Evolutionary conservation across 2,329 filamentous ascomycete genomes (phyloP), one percentile per base, ranked within the genome.

Genomic region (Fusarium sp.): DNA sequence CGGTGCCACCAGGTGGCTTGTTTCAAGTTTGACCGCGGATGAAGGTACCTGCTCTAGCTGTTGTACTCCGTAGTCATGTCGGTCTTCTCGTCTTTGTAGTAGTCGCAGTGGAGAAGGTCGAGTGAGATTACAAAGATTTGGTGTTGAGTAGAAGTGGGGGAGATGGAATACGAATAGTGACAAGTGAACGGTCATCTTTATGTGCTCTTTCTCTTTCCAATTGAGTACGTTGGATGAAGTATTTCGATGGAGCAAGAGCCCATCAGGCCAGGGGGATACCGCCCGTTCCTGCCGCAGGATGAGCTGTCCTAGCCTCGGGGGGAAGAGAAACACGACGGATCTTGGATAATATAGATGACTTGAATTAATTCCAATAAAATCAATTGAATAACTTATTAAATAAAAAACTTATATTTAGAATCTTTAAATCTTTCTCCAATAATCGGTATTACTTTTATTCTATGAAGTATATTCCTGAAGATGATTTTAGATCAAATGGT

Each of bases 21-120:
- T 51, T 67, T 59, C 36, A 53, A 60, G 45, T 28, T 38, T 64
- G 47, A 45, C 56, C 39, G 32, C 48, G 51, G 57, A 48, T 43
- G 39, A 40, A 63, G 47, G 63, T 48, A 49, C 40, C 44, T 49
- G 52, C 38, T 52, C n/a, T n/a, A n/a, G n/a, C n/a, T n/a, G n/a
- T n/a, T n/a, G n/a, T n/a, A n/a, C n/a, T n/a, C n/a, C n/a, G 36
- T 36, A 62, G 44, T 38, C 38, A 23, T 51, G 46, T 30, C 46
- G 30, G 30, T 17, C 15, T 43, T 43, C 39, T 28, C 43, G 21
- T 39, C 38, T 61, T 26, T 34, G 46, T 56, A 32, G 49, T 40
- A 49, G 55, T 40, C 17, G 43, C 32, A 62, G 65, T 65, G 65
- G 65, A 68, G 65, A 53, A 59, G 38, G 36, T 12, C 47, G 39